phyloP scores from a whole-genome alignment of 441 rosid genomes.

The Lepidium campestre region DNA sequence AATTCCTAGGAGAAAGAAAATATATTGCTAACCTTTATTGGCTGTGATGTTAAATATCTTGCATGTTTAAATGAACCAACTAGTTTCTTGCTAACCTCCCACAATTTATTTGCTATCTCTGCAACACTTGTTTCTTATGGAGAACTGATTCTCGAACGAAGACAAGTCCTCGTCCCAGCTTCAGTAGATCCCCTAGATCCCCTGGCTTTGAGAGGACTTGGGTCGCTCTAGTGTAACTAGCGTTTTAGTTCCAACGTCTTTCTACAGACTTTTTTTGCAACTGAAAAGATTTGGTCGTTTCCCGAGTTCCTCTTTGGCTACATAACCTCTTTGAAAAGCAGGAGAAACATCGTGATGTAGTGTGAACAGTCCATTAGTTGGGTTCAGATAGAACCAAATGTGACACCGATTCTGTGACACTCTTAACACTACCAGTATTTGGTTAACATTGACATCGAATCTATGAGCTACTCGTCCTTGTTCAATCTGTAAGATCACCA shows the following conservation, averaged over 20 bases:
- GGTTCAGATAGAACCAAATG: slow-evolving; percentile 60
- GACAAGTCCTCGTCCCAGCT: slow-evolving; percentile 74
- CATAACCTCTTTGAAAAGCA: slow-evolving; percentile 65
- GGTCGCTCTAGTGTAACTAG: slow-evolving; percentile 33
- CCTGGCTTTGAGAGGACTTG: slow-evolving; percentile 45
- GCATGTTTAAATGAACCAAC: slow-evolving; percentile 34
- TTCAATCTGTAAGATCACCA: slow-evolving; percentile 64
- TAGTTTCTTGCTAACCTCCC: slow-evolving; percentile 69
- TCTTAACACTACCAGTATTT: slow-evolving; percentile 16
- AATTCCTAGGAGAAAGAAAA: not conserved
- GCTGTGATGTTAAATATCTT: not conserved
- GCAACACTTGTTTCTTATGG: slow-evolving; percentile 57
- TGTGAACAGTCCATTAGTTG: slow-evolving; percentile 60
- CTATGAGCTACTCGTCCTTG: slow-evolving; percentile 45
- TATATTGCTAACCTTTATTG: not conserved
- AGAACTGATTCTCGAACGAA: slow-evolving; percentile 59
- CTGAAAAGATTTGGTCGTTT: slow-evolving; percentile 57
- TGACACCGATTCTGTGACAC: slow-evolving; percentile 49
- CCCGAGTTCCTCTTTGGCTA: slow-evolving; percentile 56
- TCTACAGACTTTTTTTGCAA: not conserved
- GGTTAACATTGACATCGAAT: slow-evolving; percentile 44
- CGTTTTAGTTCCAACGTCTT: not conserved
- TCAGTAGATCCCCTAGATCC: slow-evolving; percentile 75
- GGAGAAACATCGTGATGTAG: slow-evolving; percentile 62
- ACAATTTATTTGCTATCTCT: slow-evolving; percentile 53